phyloP scores from a whole-genome alignment of 1,284 basidiomycete genomes.

The Ustilago cynodontis region DNA sequence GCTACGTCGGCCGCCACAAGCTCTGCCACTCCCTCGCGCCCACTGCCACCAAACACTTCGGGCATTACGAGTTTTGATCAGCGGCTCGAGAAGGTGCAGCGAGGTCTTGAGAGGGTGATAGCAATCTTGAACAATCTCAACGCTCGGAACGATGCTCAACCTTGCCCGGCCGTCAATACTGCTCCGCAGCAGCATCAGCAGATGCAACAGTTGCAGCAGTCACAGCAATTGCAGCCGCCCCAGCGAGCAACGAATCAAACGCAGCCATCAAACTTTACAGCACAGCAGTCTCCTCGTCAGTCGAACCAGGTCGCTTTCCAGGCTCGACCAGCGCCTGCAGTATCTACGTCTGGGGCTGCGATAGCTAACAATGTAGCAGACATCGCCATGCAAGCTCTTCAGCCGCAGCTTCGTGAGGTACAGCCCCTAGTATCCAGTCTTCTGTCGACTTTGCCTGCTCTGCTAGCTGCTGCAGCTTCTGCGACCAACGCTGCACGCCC shows the following conservation, averaged over 20 bases:
- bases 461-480: constrained; percentile 2
- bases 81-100: no score
- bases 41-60: no score
- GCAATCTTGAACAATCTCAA: not conserved
- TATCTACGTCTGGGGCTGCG: not conserved
- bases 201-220: constrained; percentile 1
- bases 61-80: no score
- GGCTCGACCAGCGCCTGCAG: not conserved
- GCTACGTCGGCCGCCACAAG: not conserved
- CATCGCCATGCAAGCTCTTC: constrained; percentile 15
- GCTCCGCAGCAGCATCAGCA: not conserved
- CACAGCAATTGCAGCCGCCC: not conserved
- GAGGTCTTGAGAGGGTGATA: no score
- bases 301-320: not conserved
- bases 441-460: constrained; percentile 4
- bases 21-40: no score
- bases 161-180: not conserved
- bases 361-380: constrained; percentile 15
- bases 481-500: not conserved
- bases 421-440: constrained; percentile 4
- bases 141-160: not conserved
- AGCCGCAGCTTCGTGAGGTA: constrained; percentile 16
- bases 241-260: not conserved
- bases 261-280: not conserved
- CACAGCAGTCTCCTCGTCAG: not conserved